These are phyloP conservation scores for Cyphellophora europaea DNA, from an alignment of 2,329 filamentous ascomycete genomes.

Conservation along the genomic window DNA sequence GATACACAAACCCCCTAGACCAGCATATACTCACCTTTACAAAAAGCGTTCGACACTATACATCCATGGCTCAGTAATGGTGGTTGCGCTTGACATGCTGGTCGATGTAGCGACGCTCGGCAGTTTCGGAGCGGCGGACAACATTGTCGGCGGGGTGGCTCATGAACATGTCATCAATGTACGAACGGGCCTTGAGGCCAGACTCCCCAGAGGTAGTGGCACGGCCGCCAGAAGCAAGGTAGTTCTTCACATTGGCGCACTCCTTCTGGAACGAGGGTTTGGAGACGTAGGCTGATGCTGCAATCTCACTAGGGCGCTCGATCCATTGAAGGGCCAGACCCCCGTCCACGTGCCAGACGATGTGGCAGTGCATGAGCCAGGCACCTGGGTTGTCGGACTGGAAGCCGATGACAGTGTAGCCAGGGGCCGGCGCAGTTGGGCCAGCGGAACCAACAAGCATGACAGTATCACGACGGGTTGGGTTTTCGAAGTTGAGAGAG, in stretches of 20 bases:
- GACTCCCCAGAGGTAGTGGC: constrained; percentile 7
- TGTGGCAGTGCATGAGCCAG: constrained; percentile 72
- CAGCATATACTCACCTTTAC: too few species aligned
- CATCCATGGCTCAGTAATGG: background rate
- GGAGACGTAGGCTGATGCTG: constrained; percentile 9
- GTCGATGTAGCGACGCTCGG: constrained; percentile 5
- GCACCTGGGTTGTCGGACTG: constrained; percentile 40
- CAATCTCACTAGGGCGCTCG: constrained; percentile 12
- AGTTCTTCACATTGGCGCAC: constrained; percentile 9
- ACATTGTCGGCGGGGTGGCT: constrained; percentile 4
- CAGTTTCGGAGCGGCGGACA: constrained; percentile 6
- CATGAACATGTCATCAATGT: constrained; percentile 7
- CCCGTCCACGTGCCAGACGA: constrained; percentile 65
- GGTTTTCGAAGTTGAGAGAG: constrained; percentile 50
- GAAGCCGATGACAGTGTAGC: constrained; percentile 55
- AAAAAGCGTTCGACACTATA: background rate
- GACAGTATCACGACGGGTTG: constrained; percentile 61
- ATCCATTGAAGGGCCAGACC: constrained; percentile 47
- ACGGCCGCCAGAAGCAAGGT: background rate
- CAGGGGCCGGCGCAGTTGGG: constrained; percentile 2
- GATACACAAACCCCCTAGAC: too few species aligned
- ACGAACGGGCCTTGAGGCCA: constrained; percentile 10
- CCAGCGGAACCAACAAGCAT: constrained; percentile 47
- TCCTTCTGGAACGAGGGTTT: constrained; percentile 13
- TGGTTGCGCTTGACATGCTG: constrained; percentile 6